Base-by-base conservation (phyloP, 306 rosid species). In the Pachyrhizus erosus region DNA sequence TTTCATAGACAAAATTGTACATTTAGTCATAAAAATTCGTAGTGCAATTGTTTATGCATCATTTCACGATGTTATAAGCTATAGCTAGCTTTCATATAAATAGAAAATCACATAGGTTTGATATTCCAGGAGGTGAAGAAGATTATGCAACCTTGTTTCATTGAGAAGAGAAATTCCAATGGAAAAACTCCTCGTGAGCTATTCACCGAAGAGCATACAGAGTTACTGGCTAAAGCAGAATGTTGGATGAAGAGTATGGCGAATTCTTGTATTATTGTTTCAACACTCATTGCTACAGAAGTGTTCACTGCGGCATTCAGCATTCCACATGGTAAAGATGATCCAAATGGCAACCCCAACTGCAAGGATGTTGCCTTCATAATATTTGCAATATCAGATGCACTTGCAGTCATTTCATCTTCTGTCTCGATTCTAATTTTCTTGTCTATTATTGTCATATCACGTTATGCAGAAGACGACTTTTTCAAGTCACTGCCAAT, bases 261-360 rank as follows among this genome's bases (percentile, higher is more conserved):
- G 0, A 49, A 69, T 0, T 67, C 68, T 0, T 86, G 89, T 15
- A 42, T 80, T 79, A 17, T 86, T 0, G 84, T 77, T 9, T 69
- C 91, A 4, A 54, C 89, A 0, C 33, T 88, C 3, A 83, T 83
- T 11, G 65, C 85, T 0, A 80, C 86, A 1, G 72, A 82, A 1
- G 87, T 83, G 31, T 85, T 88, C 10, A 1, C 87, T 26, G 77
- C 79, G 2, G 84, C 80, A 21, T 79, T 88, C 37, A 83, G 24
- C 49, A 5, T 80, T 21, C 87, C 87, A 0, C 82, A 80, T 2
- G 77, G 84, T 1, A 17, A 43, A 10, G 1, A 61, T n/a, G 70
- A 78, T 0, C 18, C n/a, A 1, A 20, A 24, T 8, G 31, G 69
- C 31, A 52, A 33, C 3, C 83, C 76, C 27, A 17, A 67, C 13